A percentile compares a stretch with the other conserved stretches of the same genome.
These are phyloP conservation scores for Phoma herbarum DNA, from an alignment of 2,329 filamentous ascomycete species.

Conservation along the genomic window DNA sequence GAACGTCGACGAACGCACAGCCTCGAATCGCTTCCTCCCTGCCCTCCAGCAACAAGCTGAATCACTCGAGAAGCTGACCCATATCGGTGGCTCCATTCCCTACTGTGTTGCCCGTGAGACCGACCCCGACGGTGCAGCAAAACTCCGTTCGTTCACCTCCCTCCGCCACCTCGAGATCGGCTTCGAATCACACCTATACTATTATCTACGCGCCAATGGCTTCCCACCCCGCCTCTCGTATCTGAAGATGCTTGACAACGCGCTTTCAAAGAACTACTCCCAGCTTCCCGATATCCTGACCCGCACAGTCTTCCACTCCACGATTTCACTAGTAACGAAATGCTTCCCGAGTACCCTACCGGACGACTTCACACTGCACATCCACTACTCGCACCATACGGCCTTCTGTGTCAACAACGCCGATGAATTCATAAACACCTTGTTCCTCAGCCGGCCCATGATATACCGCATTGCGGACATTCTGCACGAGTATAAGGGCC, in stretches of 20 bases:
- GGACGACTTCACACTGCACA: slow-evolving; percentile 30
- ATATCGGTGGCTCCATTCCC: slow-evolving; percentile 36
- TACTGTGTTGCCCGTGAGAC: slow-evolving; percentile 22
- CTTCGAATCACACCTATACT: slow-evolving; percentile 38
- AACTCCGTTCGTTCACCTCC: slow-evolving; percentile 35
- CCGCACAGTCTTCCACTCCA: slow-evolving; percentile 26
- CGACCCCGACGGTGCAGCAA: slow-evolving; percentile 28
- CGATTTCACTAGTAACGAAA: slow-evolving; percentile 28
- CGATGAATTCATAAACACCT: slow-evolving; percentile 20
- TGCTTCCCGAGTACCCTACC: slow-evolving; percentile 25
- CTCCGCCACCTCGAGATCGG: slow-evolving; percentile 44
- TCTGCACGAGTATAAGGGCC: slow-evolving; percentile 32
- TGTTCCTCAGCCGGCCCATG: slow-evolving; percentile 35
- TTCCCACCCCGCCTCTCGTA: slow-evolving; percentile 38
- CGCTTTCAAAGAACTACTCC: slow-evolving; percentile 32
- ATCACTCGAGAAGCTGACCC: slow-evolving; percentile 42
- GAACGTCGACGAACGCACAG: slow-evolving; percentile 31
- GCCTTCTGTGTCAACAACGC: slow-evolving; percentile 10
- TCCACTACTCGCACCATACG: slow-evolving; percentile 32
- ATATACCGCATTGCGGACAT: slow-evolving; percentile 40
- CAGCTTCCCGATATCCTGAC: slow-evolving; percentile 28
- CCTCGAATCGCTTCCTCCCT: slow-evolving; percentile 36
- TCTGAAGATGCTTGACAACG: slow-evolving; percentile 40
- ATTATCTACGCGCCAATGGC: slow-evolving; percentile 35
- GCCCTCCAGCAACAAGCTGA: slow-evolving; percentile 43